Conservation (phyloP, 2,329 filamentous ascomycete species). For the Microcyclospora pomicola region DNA sequence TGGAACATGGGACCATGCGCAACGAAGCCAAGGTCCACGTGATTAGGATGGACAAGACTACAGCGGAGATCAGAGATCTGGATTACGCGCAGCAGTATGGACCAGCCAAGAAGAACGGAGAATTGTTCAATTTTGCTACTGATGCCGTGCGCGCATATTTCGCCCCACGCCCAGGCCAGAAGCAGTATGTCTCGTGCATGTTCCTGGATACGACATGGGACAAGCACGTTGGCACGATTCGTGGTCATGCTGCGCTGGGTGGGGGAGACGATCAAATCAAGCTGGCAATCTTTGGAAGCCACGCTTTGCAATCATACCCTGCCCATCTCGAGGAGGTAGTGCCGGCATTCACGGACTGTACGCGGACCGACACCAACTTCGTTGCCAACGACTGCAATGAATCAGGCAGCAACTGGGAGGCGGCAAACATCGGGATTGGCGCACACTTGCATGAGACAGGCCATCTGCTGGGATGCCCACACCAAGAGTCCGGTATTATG, state of each 20-base stretch:
- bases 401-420: slow-evolving; percentile 83
- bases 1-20: slow-evolving; percentile 57
- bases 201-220: slow-evolving; percentile 88
- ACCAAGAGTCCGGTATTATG: slow-evolving; percentile 88
- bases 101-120: slow-evolving; percentile 53
- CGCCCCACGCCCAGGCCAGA: slow-evolving; percentile 58
- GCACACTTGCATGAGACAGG: slow-evolving; percentile 86
- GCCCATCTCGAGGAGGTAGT: slow-evolving; percentile 79
- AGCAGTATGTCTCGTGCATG: slow-evolving; percentile 75
- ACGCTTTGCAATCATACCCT: slow-evolving; percentile 83
- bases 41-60: slow-evolving; percentile 68
- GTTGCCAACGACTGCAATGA: slow-evolving; percentile 81
- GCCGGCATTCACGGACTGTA: slow-evolving; percentile 79
- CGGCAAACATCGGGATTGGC: slow-evolving; percentile 86
- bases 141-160: slow-evolving; percentile 71
- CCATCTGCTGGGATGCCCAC: slow-evolving; percentile 78
- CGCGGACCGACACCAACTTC: slow-evolving; percentile 64
- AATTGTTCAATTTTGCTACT: slow-evolving; percentile 62
- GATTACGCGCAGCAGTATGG: slow-evolving; percentile 66
- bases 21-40: slow-evolving; percentile 86
- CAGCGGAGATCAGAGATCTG: slow-evolving; percentile 67
- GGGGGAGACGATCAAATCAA: slow-evolving; percentile 60
- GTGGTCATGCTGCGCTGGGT: slow-evolving; percentile 73
- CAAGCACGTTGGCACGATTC: slow-evolving; percentile 51
- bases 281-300: slow-evolving; percentile 82